Conservation (phyloP, 306 rosid genomes). For the Ochetophila trinervis region DNA sequence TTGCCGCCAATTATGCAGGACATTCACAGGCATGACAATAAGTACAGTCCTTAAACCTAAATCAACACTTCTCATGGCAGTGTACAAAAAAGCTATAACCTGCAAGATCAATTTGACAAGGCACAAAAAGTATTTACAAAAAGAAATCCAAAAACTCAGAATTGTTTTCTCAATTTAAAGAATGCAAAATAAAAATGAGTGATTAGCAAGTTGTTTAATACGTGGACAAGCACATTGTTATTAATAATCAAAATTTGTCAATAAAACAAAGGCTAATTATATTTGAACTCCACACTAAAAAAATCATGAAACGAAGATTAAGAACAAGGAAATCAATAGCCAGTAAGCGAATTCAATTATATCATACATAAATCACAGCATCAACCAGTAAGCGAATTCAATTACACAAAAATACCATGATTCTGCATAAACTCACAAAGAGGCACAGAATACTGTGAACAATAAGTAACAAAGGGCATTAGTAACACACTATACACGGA, state of each 20-base stretch:
- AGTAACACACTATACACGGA: too few species aligned
- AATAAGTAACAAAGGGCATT: too few species aligned
- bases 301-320: too few species aligned
- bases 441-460: too few species aligned
- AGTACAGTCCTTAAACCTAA: constrained; percentile 89
- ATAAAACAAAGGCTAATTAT: too few species aligned
- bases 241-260: not conserved
- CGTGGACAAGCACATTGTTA: not conserved
- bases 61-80: constrained; percentile 86
- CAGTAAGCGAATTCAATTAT: too few species aligned
- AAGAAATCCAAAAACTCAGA: constrained; percentile 4
- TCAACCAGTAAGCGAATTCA: too few species aligned
- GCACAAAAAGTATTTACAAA: constrained; percentile 19
- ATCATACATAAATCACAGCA: too few species aligned
- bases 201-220: not conserved
- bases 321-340: too few species aligned
- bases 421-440: too few species aligned
- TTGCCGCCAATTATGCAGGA: constrained; percentile 93
- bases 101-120: constrained; percentile 34
- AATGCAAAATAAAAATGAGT: not conserved
- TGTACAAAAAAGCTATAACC: constrained; percentile 93
- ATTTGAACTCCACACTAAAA: too few species aligned
- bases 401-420: too few species aligned
- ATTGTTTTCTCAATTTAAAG: not conserved
- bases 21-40: constrained; percentile 93